phyloP scores from a whole-genome alignment of 2,329 filamentous ascomycete species.

The Fusarium irregulare region DNA sequence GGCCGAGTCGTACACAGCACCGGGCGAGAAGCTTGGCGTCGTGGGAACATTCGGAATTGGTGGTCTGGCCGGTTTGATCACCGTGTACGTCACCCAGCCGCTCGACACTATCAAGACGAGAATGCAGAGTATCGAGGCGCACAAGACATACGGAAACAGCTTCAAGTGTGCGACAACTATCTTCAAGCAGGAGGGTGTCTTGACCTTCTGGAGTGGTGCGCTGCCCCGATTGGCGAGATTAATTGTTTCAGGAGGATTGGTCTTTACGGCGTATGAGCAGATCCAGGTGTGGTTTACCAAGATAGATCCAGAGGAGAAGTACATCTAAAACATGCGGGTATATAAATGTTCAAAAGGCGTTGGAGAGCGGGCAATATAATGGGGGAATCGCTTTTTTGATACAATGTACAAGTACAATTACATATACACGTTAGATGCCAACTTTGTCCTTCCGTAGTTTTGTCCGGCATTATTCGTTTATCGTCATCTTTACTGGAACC shows the following conservation, averaged over 20 bases:
- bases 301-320: conserved; percentile 84
- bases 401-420: conserved; percentile 44
- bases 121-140: conserved; percentile 96
- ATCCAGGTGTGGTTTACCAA: conserved; percentile 82
- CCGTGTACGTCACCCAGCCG: conserved; percentile 80
- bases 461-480: conserved; percentile 22
- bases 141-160: conserved; percentile 84
- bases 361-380: conserved; percentile 24
- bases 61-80: conserved; percentile 88
- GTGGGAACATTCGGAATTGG: conserved; percentile 91
- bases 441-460: conserved; percentile 36
- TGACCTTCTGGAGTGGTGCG: conserved; percentile 95
- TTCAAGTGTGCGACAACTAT: conserved; percentile 85
- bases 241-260: conserved; percentile 93
- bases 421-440: conserved; percentile 40
- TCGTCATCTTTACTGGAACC: conserved; percentile 58
- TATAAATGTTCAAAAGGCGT: conserved; percentile 19
- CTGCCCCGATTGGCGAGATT: conserved; percentile 85
- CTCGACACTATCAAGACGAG: conserved; percentile 96
- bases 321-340: conserved; percentile 66
- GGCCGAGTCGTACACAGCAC: conserved; percentile 90
- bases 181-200: conserved; percentile 86
- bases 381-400: conserved; percentile 39
- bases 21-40: conserved; percentile 92
- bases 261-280: conserved; percentile 97